Conservation (phyloP, 2,329 filamentous ascomycete genomes). For the Fusarium sp. region DNA sequence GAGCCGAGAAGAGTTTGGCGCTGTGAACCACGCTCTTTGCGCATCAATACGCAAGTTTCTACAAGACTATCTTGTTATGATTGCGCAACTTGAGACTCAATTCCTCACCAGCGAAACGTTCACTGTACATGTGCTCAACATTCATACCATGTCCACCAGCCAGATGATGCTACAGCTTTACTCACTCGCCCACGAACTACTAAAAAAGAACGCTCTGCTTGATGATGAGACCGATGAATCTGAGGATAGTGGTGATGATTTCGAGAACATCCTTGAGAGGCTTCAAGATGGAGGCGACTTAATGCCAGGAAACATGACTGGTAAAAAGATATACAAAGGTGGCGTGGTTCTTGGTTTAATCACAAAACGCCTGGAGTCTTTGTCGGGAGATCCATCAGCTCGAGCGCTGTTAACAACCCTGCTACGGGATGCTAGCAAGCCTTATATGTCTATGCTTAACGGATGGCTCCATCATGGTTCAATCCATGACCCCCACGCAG, state of each 20-base stretch:
- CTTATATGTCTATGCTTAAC: conserved; percentile 98
- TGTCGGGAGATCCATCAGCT: conserved; percentile 93
- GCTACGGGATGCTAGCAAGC: conserved; percentile 86
- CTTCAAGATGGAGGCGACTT: conserved; percentile 88
- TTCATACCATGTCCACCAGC: conserved; percentile 88
- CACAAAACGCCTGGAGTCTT: conserved; percentile 83
- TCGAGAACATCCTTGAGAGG: conserved; percentile 93
- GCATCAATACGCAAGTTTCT: conserved; percentile 92
- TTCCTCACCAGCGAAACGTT: conserved; percentile 89
- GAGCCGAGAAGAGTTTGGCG: conserved; percentile 90
- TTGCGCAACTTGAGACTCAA: conserved; percentile 93
- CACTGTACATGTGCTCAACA: conserved; percentile 90
- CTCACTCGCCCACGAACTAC: conserved; percentile 84
- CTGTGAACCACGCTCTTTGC: conserved; percentile 94
- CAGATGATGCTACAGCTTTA: conserved; percentile 95
- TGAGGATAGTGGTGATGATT: conserved; percentile 81
- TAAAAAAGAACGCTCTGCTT: conserved; percentile 87
- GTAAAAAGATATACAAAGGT: conserved; percentile 96
- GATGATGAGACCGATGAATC: conserved; percentile 82
- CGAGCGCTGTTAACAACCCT: conserved; percentile 83
- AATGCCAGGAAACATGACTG: conserved; percentile 79
- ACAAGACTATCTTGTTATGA: conserved; percentile 92
- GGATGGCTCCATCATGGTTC: conserved; percentile 97
- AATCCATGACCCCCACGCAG: conserved; percentile 91
- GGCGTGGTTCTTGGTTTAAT: conserved; percentile 91